Base-by-base conservation (phyloP, 768 basidiomycete species). In the Porphyrellus cyaneotinctus region DNA sequence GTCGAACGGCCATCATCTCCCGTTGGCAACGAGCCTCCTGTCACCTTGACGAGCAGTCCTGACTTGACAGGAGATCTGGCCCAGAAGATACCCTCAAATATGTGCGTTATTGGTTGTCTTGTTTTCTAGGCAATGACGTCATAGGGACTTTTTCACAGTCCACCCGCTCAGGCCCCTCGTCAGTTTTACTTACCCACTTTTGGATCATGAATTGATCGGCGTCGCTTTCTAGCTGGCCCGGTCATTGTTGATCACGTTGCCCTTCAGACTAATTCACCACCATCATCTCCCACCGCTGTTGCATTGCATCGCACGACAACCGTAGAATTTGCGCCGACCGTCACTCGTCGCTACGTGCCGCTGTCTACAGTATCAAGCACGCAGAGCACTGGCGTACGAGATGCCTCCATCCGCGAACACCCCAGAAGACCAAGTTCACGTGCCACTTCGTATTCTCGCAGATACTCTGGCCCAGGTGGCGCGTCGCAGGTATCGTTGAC, bases 301-400 rank as follows among this genome's bases (percentile, higher is more conserved):
- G 61, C 43, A 67, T 67, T 66, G 62, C 75, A 60, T 43, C 73
- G 75, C 10, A 76, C 76, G 10, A 72, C 76, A 32, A 81, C 79
- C 0, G 64, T 82, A 38, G 81, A 83, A 56, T 83, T 83, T 59
- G 78, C 78, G 6, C 70, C 72, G n/a, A 54, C 58, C 15, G 62
- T 73, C 15, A 61, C 51, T 38, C 67, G 59, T 26, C 59, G 62
- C 35, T 52, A 59, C 57, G 59, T 60, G 32, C 58, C 67, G n/a
- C 57, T 60, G 48, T 33, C 59, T n/a, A 43, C 60, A 11, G 67
- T 64, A 17, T 47, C 59, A 23, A 71, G 71, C 43, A 68, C 62
- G 46, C 60, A 50, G 43, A 64, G 63, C 55, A 48, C 49, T 51
- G 47, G 18, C 10, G n/a, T 36, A 6, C 54, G 23, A 32, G 51